phyloP scores from a whole-genome alignment of 352 stramenopile genomes.

The Pilasporangium apinafurcum region DNA sequence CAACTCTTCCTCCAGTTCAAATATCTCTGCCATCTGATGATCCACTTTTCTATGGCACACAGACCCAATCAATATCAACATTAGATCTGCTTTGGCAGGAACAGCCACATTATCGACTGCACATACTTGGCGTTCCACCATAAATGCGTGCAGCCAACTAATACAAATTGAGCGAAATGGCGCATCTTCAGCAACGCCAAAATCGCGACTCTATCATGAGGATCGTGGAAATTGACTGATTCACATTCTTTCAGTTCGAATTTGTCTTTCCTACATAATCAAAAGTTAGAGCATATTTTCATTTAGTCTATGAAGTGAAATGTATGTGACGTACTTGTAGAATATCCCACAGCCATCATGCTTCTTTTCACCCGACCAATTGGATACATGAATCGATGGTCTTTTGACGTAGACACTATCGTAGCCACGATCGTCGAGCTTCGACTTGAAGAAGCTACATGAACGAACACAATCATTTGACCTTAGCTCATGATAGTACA shows the following conservation, averaged over 20 bases:
- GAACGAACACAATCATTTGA: conserved; percentile 1
- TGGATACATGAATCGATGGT: conserved; percentile 78
- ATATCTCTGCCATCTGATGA: conserved; percentile 82
- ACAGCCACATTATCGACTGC: background rate
- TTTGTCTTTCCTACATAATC: conserved; percentile 57
- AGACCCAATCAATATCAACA: background rate
- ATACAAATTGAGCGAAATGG: conserved; percentile 71
- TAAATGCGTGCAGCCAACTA: conserved; percentile 79
- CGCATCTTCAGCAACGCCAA: conserved; percentile 81
- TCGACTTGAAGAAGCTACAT: conserved; percentile 71
- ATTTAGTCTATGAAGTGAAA: background rate
- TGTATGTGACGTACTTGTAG: conserved; percentile 48
- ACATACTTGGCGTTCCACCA: conserved; percentile 86
- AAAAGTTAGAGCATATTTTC: background rate
- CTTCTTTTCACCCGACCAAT: conserved; percentile 86
- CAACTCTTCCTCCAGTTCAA: conserved; percentile 79
- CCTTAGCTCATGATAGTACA: background rate
- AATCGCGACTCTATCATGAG: conserved; percentile 81
- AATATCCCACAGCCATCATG: conserved; percentile 86
- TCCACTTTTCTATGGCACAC: conserved; percentile 61
- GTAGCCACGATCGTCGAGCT: conserved; percentile 68
- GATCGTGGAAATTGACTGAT: conserved; percentile 81
- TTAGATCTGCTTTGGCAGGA: background rate
- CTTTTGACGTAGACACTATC: conserved; percentile 85
- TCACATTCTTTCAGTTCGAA: conserved; percentile 85